These are phyloP conservation scores for Earliella scabrosa DNA, from an alignment of 1,284 basidiomycete species.

Conservation along the genomic window DNA sequence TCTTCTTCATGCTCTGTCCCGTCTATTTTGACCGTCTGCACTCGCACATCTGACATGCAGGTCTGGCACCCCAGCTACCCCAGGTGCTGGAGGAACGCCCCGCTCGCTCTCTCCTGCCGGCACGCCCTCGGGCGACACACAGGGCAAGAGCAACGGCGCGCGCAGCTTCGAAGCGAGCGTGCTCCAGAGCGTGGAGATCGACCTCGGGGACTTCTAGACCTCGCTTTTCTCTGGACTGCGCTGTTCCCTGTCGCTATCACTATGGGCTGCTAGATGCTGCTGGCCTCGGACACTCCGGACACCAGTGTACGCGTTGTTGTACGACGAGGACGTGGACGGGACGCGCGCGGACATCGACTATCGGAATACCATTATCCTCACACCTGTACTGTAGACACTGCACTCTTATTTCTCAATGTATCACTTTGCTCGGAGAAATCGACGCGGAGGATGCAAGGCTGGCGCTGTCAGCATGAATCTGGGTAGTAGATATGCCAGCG, in stretches of 20 bases:
- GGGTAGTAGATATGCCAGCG: too few relatives aligned
- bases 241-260: not conserved
- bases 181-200: slow-evolving; percentile 72
- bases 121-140: slow-evolving; percentile 5
- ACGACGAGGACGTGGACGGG: not conserved
- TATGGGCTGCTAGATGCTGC: not conserved
- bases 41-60: not conserved
- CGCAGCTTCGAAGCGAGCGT: slow-evolving; percentile 57
- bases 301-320: not conserved
- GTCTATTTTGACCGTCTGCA: slow-evolving; percentile 4
- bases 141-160: slow-evolving; percentile 37
- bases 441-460: too few relatives aligned
- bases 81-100: slow-evolving; percentile 39
- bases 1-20: not conserved
- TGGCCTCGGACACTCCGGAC: not conserved
- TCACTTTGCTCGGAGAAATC: too few relatives aligned
- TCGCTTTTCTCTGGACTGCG: not conserved
- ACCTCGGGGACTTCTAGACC: slow-evolving; percentile 80
- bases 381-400: not conserved
- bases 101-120: slow-evolving; percentile 48
- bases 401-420: not conserved
- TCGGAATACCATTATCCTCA: too few relatives aligned
- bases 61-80: slow-evolving; percentile 40
- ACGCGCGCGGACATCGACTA: not conserved
- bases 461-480: too few relatives aligned